Percentiles rank a stretch among this genome's conserved stretches.
phyloP scores from a whole-genome alignment of 306 rosid species.

The Datisca glomerata region DNA sequence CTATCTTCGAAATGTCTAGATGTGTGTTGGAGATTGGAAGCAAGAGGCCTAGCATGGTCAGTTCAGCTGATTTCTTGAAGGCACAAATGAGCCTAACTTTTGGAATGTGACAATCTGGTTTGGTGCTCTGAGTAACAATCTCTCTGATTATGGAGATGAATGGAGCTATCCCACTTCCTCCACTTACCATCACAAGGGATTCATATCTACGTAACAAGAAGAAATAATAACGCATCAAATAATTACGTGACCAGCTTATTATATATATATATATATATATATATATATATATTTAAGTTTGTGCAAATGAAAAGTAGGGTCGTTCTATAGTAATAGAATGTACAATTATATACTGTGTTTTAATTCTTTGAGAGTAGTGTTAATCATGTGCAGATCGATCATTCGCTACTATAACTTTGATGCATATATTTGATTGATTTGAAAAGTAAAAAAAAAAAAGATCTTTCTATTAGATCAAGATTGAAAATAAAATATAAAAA shows the following conservation, averaged over 20 bases:
- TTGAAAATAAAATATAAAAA: background rate
- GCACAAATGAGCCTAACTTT: slow-evolving; percentile 26
- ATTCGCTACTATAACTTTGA: too few relatives aligned
- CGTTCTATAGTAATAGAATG: too few relatives aligned
- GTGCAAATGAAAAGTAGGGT: too few relatives aligned
- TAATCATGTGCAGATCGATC: too few relatives aligned
- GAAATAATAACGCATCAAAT: too few relatives aligned
- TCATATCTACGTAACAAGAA: slow-evolving; percentile 16
- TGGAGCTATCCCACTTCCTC: slow-evolving; percentile 53
- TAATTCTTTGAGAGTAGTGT: too few relatives aligned
- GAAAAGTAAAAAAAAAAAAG: too few relatives aligned
- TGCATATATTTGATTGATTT: too few relatives aligned
- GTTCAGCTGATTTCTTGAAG: slow-evolving; percentile 27
- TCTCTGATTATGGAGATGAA: slow-evolving; percentile 26
- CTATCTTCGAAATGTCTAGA: background rate
- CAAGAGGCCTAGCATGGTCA: slow-evolving; percentile 23
- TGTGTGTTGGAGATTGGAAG: slow-evolving; percentile 14
- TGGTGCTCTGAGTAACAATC: background rate
- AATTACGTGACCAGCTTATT: too few relatives aligned
- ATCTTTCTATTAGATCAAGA: background rate
- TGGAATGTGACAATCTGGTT: background rate
- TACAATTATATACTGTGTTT: too few relatives aligned
- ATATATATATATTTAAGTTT: too few relatives aligned
- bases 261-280: too few relatives aligned
- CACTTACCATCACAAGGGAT: slow-evolving; percentile 29